Evolutionary conservation across 2,329 filamentous ascomycete species (phyloP), one percentile per base, ranked within the genome.

Genomic region (Colletotrichum lini): DNA sequence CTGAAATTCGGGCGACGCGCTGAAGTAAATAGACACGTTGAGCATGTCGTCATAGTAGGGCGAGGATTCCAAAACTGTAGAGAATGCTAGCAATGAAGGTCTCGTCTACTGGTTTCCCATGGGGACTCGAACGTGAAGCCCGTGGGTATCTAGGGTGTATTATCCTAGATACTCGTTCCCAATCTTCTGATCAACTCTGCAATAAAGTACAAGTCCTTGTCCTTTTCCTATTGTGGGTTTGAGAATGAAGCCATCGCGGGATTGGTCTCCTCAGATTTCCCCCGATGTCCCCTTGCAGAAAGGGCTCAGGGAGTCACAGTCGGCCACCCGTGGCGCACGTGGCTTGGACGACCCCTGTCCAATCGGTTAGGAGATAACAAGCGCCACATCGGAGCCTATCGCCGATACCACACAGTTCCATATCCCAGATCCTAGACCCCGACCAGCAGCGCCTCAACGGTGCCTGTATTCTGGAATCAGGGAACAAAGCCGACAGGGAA

Each of bases 41-140:
- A 91, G 72, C 2, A 93, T 80, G 3, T 88, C 89, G 16, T 85
- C 79, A 73, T 86, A 89, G 91, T 91, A 93, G 69, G 89, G 84
- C 10, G 80, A 82, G 18, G 87, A 86, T 4, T 88, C 42, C 57
- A 18, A 47, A 90, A 76, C 93, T 93, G 84, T 90, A 92, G 77
- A 93, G 90, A 62, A 91, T 86, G 52, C 89, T 90, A 16, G 89
- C 89, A 63, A 94, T 92, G 80, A 88, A 94, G 73, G 93, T 86
- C 13, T 78, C 80, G 12, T 78, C 75, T 8, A 54, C 81, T 80
- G 38, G 69, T 35, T 21, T 49, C 26, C 53, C 47, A 26, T 8
- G 47, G 53, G 45, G 18, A 12, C 13, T 9, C 4, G 23, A n/a
- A 3, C 3, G 13, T 7, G 9, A 21, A 7, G 3, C 5, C 72